Evolutionary conservation across 2,329 filamentous ascomycete species (phyloP), one percentile per base, ranked within the genome.

Genomic region (Zasmidium angulare): DNA sequence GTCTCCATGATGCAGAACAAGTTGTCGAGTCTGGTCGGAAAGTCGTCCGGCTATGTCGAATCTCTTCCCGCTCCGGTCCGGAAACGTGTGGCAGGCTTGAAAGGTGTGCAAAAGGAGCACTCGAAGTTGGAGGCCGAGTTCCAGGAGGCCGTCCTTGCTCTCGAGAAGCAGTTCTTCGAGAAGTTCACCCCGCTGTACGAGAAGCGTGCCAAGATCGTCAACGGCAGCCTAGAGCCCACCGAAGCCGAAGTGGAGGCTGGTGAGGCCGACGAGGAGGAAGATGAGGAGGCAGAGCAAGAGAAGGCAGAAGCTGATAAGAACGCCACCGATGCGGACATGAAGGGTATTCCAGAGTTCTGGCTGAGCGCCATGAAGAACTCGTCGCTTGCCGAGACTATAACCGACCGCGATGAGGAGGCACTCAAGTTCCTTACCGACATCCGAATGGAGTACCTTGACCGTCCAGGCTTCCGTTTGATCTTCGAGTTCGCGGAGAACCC

Each of bases 341-440:
- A 86, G 71, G 95, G 95, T 77, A 97, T 99, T 64, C 95, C 95
- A 64, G 95, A 99, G 80, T 99, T 99, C 85, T 99, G 95, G 95
- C 84, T 99, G 53, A 97, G 93, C 63, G 93, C 96, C 69, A 98
- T 99, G 93, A 99, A 99, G 86, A 99, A 99, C 83, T 93, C 97
- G 77, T 96, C 93, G 26, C 87, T 99, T 58, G 91, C 93, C 58
- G 96, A 99, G 80, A 96, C 97, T 86, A 97, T 99, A 76, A 99
- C 95, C 71, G 95, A 98, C 72, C 90, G 92, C 66, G 95, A 99
- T 75, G 95, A 99, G 85, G 87, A 86, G 68, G 95, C 93, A 55
- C 88, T 99, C 59, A 96, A 96, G 81, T 84, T 89, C 74, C 84
- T 99, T 59, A 88, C 85, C 67, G 93, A 99, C 75, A 91, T 99